phyloP scores from a whole-genome alignment of 2,329 filamentous ascomycete species.

The Aspergillus ruber region DNA sequence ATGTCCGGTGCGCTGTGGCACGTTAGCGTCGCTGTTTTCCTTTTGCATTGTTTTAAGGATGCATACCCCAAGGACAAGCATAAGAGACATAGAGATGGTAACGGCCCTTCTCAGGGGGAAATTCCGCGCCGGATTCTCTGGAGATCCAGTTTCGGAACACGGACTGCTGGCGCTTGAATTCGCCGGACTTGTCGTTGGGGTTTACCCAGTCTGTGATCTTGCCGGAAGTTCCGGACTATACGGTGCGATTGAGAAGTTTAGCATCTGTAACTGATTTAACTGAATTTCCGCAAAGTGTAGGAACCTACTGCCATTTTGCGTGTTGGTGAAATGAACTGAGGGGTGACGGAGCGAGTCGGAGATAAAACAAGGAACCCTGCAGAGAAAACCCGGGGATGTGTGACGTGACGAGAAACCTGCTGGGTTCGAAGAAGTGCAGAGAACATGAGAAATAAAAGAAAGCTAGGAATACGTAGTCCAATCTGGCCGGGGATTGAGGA shows the following conservation, averaged over 20 bases:
- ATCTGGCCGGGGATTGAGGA: background rate
- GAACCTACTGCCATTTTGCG: constrained; percentile 30
- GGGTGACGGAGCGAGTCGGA: constrained; percentile 13
- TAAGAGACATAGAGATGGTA: constrained; percentile 96
- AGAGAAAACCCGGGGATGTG: constrained; percentile 9
- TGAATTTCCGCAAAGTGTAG: background rate
- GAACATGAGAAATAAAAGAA: constrained; percentile 16
- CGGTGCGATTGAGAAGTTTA: background rate
- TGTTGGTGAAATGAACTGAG: constrained; percentile 10
- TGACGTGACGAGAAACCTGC: constrained; percentile 14
- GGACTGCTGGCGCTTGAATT: constrained; percentile 85
- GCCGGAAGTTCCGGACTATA: constrained; percentile 22
- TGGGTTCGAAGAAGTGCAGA: constrained; percentile 14
- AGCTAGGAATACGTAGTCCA: background rate
- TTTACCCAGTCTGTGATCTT: constrained; percentile 81
- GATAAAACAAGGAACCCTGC: constrained; percentile 7
- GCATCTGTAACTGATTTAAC: background rate
- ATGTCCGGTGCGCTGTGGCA: constrained; percentile 64
- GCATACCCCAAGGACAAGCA: constrained; percentile 76
- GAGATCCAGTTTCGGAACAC: constrained; percentile 78
- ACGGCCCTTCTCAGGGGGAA: constrained; percentile 76
- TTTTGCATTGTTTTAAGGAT: too few species aligned
- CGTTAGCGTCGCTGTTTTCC: background rate
- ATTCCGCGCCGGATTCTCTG: constrained; percentile 62
- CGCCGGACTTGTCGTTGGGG: constrained; percentile 69